A percentile compares a stretch with the other conserved stretches of the same genome.
Conservation (phyloP, 2,329 filamentous ascomycete genomes). For the Fusarium sp. region DNA sequence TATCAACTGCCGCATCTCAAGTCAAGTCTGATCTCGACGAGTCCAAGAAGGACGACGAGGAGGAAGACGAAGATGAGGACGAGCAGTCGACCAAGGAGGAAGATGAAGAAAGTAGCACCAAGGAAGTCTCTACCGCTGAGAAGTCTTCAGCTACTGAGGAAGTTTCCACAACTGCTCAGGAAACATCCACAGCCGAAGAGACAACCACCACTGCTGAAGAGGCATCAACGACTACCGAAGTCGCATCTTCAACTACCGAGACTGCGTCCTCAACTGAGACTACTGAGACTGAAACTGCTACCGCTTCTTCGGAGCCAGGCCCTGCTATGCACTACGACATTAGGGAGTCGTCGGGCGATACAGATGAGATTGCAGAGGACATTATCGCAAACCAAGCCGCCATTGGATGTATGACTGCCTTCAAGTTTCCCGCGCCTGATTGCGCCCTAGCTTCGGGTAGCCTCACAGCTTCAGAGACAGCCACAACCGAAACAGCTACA, state of each 20-base stretch:
- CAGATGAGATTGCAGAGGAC: neutral
- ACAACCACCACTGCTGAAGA: neutral
- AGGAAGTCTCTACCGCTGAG: neutral
- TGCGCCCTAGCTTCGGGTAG: neutral
- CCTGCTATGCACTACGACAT: neutral
- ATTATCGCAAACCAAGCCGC: neutral
- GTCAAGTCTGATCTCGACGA: conserved; percentile 13
- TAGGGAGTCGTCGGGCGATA: neutral
- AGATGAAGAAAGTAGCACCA: neutral
- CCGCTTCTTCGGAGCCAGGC: neutral
- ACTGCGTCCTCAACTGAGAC: neutral
- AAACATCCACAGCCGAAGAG: neutral
- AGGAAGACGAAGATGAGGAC: conserved; percentile 1
- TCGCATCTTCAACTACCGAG: neutral
- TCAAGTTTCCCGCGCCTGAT: neutral
- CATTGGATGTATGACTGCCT: neutral
- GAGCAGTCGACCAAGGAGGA: neutral
- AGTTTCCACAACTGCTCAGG: neutral
- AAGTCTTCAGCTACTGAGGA: neutral
- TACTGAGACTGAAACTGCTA: neutral
- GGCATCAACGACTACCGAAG: neutral
- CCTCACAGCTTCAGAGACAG: neutral
- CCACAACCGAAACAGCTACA: too few relatives aligned
- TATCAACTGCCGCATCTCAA: conserved; percentile 5
- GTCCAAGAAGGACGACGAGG: neutral